Evolutionary conservation across 495 filamentous ascomycete species (phyloP), one percentile per base, ranked within the genome.

Genomic region (Trypethelium eluteriae): DNA sequence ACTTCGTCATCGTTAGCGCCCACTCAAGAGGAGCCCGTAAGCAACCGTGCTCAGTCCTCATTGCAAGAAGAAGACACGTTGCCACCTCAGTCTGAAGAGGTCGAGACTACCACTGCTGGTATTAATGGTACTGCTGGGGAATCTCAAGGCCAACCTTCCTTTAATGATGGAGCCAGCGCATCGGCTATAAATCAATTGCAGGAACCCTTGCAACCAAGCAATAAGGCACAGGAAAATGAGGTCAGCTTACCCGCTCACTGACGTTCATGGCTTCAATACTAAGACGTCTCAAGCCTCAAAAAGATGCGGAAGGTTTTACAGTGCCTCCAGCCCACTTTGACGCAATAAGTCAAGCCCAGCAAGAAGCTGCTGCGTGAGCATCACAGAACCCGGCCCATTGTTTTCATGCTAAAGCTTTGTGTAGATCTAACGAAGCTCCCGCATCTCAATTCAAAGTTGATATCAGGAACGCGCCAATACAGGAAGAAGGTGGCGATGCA

Each of bases 401-500:
- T 25, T 25, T 25, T 49, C 62, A 70, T 62, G 64, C 67, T 63
- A 71, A 76, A 18, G 76, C 46, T 41, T 25, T 11, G 62, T 5
- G 34, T 36, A 49, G 77, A 68, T 69, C 67, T 63, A 81, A 86
- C 75, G 76, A 74, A 64, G 89, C 91, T 46, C 88, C 90, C 62
- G 12, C 67, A 25, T 81, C 85, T 36, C 82, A 88, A 65, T 89
- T 96, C 78, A 98, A 94, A 74, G 79, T 99, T 36, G 94, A 88
- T 67, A 99, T 99, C 69, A 83, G 91, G 68, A 92, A 91, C 69
- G 89, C 95, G 67, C 93, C 96, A 1, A 95, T 99, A 65, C 86
- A 87, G 32, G 94, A 98, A 76, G 94, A 98, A 74, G 90, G 93
- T 70, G 86, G 82, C 64, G 91, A 96, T 74, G 88, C 89, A 53